Conservation (phyloP, 192 early-diverging fungal genomes). For the Backusella tuberculispora region DNA sequence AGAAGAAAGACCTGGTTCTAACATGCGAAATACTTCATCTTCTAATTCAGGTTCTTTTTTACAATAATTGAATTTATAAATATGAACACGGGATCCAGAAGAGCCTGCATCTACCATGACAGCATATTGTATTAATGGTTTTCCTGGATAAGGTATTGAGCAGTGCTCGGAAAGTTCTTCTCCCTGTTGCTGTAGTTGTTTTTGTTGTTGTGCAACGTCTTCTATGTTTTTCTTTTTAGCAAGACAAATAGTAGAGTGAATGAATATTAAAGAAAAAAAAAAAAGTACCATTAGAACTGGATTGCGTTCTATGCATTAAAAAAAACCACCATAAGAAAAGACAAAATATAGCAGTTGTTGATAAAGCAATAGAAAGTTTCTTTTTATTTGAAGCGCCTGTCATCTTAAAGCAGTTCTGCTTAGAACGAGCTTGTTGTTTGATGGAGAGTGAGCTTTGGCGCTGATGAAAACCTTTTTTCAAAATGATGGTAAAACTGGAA, state of each 20-base stretch:
- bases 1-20: conserved; percentile 83
- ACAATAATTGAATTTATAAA: conserved; percentile 97
- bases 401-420: conserved; percentile 20
- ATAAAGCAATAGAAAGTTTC: neutral
- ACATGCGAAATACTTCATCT: conserved; percentile 85
- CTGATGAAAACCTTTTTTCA: conserved; percentile 24
- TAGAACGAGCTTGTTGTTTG: conserved; percentile 13
- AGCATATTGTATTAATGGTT: conserved; percentile 85
- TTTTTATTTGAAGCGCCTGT: conserved; percentile 19
- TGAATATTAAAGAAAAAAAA: too few species aligned
- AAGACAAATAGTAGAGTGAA: too few species aligned
- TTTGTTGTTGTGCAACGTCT: neutral
- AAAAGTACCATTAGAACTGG: neutral
- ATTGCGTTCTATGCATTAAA: neutral
- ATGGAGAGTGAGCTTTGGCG: conserved; percentile 27
- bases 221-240: neutral
- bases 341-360: neutral
- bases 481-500: conserved; percentile 9
- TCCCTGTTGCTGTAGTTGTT: neutral
- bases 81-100: conserved; percentile 95
- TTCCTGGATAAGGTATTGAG: conserved; percentile 41
- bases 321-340: conserved; percentile 16
- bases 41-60: conserved; percentile 81
- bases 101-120: conserved; percentile 97
- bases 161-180: conserved; percentile 24